A percentile compares a stretch with the other conserved stretches of the same genome.
Conservation (phyloP, 2,329 filamentous ascomycete species). For the Trichoderma atrobrunneum region DNA sequence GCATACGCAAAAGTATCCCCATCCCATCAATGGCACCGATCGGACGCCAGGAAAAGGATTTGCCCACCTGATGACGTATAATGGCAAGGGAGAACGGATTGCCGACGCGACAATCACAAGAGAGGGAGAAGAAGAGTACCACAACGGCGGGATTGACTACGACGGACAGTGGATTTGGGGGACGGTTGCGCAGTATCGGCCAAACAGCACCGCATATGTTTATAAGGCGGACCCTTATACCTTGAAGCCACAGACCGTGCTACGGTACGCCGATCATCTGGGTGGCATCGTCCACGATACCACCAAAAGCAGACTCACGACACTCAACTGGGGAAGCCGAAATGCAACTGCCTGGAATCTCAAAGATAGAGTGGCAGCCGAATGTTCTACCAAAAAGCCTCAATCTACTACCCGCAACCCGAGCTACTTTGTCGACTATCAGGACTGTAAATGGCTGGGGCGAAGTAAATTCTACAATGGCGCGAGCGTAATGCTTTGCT, state of each 20-base stretch:
- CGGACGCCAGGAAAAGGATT: slow-evolving; percentile 43
- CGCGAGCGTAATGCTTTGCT: slow-evolving; percentile 47
- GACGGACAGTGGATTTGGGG: slow-evolving; percentile 48
- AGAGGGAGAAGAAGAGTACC: slow-evolving; percentile 40
- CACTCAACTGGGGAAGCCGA: slow-evolving; percentile 47
- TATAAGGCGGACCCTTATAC: slow-evolving; percentile 39
- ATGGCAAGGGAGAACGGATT: slow-evolving; percentile 40
- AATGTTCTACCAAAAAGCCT: slow-evolving; percentile 23
- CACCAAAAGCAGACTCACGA: slow-evolving; percentile 33
- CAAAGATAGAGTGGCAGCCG: slow-evolving; percentile 16
- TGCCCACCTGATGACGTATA: slow-evolving; percentile 45
- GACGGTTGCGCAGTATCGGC: slow-evolving; percentile 46
- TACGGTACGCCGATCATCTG: slow-evolving; percentile 42
- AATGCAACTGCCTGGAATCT: slow-evolving; percentile 40
- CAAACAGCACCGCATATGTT: slow-evolving; percentile 45
- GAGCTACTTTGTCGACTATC: slow-evolving; percentile 47
- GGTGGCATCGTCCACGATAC: slow-evolving; percentile 47
- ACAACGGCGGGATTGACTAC: slow-evolving; percentile 48
- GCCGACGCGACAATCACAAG: slow-evolving; percentile 44
- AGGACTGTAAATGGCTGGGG: slow-evolving; percentile 52
- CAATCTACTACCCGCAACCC: slow-evolving; percentile 34
- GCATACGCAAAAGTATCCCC: slow-evolving; percentile 38
- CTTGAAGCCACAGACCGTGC: slow-evolving; percentile 34
- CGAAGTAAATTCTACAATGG: slow-evolving; percentile 35
- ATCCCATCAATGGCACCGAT: slow-evolving; percentile 52